Percentiles rank a stretch among this genome's conserved stretches.
Conservation (phyloP, 1,284 basidiomycete species). For the Ustilago sp. region DNA sequence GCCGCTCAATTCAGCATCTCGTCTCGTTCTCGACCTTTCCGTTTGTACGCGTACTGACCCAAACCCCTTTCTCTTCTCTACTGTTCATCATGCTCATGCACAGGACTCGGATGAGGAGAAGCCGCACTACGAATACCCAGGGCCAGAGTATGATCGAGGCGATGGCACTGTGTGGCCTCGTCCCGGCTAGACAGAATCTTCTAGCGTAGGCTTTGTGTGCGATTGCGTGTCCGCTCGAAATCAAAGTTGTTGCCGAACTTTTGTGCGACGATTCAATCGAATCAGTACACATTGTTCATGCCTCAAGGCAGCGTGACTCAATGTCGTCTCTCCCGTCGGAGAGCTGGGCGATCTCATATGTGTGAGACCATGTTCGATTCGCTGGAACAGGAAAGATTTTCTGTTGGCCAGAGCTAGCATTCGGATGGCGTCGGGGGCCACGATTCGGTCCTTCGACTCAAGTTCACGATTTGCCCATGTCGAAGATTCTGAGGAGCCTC, state of each 20-base stretch:
- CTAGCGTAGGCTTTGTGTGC: not conserved
- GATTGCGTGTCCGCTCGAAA: conserved; percentile 9
- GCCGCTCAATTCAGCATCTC: not conserved
- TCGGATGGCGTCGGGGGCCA: not conserved
- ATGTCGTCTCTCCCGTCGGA: not conserved
- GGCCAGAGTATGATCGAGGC: conserved; percentile 52
- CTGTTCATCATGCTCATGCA: not conserved
- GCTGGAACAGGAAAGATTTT: not conserved
- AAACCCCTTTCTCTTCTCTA: not conserved
- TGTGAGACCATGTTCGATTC: not conserved
- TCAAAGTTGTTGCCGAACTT: not conserved
- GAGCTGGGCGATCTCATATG: not conserved
- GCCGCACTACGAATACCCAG: conserved; percentile 56
- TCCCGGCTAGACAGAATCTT: conserved; percentile 20
- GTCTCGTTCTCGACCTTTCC: not conserved
- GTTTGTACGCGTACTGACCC: conserved; percentile 8
- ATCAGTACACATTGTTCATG: not conserved
- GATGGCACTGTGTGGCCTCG: conserved; percentile 56
- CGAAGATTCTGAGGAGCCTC: not conserved
- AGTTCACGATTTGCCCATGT: no score
- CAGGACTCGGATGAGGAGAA: conserved; percentile 64
- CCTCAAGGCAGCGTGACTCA: not conserved
- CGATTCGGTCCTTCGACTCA: not conserved
- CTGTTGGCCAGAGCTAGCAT: not conserved
- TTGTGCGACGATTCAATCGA: conserved; percentile 6